phyloP scores from a whole-genome alignment of 305 asterid species.

The Nicotiana rustica region DNA sequence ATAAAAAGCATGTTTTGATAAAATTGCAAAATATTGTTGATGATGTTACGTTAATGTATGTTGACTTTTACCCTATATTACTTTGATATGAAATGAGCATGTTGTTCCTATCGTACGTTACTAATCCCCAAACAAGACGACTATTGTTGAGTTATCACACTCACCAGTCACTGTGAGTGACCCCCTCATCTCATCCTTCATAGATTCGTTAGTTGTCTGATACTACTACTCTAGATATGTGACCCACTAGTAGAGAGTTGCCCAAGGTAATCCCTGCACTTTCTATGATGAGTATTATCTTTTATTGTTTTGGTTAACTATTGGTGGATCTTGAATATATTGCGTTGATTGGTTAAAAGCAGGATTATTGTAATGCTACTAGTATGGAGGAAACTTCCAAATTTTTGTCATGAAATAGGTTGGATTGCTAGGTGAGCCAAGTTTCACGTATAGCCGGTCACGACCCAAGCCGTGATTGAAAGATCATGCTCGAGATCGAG shows the following conservation, averaged over 20 bases:
- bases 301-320: neutral
- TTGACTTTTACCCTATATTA: too few species aligned
- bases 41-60: too few species aligned
- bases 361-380: constrained; percentile 11
- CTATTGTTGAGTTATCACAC: neutral
- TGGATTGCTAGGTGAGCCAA: constrained; percentile 2
- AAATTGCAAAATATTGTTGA: too few species aligned
- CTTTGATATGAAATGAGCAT: too few species aligned
- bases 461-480: neutral
- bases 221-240: neutral
- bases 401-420: neutral
- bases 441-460: neutral
- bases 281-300: neutral
- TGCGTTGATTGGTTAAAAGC: constrained; percentile 18
- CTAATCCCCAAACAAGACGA: neutral
- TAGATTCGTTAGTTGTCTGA: neutral
- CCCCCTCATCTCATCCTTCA: constrained; percentile 6
- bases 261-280: too few species aligned
- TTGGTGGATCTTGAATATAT: neutral
- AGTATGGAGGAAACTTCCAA: neutral
- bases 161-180: neutral
- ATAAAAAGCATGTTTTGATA: too few species aligned
- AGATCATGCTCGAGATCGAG: neutral
- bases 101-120: neutral
- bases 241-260: neutral